Evolutionary conservation across 768 basidiomycete genomes (phyloP), one percentile per base, ranked within the genome.

Genomic region (Lentinus tigrinus): DNA sequence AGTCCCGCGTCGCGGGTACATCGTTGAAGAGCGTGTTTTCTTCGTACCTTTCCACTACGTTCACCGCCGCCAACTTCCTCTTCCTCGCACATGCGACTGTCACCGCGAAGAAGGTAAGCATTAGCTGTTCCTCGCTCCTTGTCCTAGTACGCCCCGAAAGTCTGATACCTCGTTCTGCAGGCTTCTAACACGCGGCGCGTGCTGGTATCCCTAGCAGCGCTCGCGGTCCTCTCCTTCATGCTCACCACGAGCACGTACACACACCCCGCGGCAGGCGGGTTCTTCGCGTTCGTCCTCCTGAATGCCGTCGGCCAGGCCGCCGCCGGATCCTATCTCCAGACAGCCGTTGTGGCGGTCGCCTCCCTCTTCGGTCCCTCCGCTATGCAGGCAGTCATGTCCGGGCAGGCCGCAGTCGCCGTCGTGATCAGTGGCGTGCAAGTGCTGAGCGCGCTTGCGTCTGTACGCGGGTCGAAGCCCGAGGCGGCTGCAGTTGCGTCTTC

Each of bases 371-470:
- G 93, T 0, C 80, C 85, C 2, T 70, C 78, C 7, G 85, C 85
- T 13, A 80, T 95, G 51, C 89, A 94, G 69, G 77, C 83, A 24
- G 76, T 90, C 69, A 82, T 95, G 78, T 84, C 91, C 2, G 93
- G 92, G 11, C 91, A 95, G 72, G 93, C 89, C 0, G 91, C 89
- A 0, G 83, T 94, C 2, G 94, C 87, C 0, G 90, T 95, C 13
- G 85, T 84, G 1, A 85, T 95, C 60, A 92, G 91, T 52, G 75
- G 78, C 1, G 85, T 93, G 0, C 92, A 95, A 65, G 80, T 93
- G 8, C 60, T 85, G 34, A 85, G 90, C 57, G 80, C 88, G 9
- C 70, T 77, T 0, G 73, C 81, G 2, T 87, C 87, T 9, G 74
- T 89, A 16, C 78, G 76, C 46, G 54, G 55, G n/a, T n/a, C 56